These are phyloP conservation scores for Argentina anserina DNA, from an alignment of 306 rosid species.

Conservation along the genomic window DNA sequence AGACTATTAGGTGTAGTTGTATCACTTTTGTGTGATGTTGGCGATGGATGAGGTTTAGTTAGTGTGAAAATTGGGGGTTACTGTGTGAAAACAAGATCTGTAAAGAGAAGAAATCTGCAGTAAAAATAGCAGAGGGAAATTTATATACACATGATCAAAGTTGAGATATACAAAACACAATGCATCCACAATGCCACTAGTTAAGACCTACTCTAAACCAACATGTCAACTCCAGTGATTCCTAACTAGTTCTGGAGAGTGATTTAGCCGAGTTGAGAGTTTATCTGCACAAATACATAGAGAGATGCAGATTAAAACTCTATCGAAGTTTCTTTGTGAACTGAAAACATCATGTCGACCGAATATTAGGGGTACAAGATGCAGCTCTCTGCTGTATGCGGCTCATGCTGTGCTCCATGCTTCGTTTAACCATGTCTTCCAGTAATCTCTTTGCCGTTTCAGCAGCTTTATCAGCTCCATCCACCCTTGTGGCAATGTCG, in stretches of 20 bases:
- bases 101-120: slow-evolving; percentile 15
- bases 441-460: slow-evolving; percentile 66
- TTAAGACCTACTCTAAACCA: slow-evolving; percentile 17
- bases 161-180: slow-evolving; percentile 21
- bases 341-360: slow-evolving; percentile 30
- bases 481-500: slow-evolving; percentile 68
- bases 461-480: slow-evolving; percentile 78
- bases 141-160: slow-evolving; percentile 30
- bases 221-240: slow-evolving; percentile 39
- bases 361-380: slow-evolving; percentile 46
- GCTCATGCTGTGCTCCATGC: slow-evolving; percentile 64
- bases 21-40: not conserved
- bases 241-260: slow-evolving; percentile 27
- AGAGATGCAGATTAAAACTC: slow-evolving; percentile 42
- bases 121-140: slow-evolving; percentile 23
- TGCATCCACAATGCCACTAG: slow-evolving; percentile 26
- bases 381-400: slow-evolving; percentile 47
- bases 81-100: not conserved
- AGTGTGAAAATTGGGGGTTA: not conserved
- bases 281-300: slow-evolving; percentile 36
- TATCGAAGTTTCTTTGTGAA: slow-evolving; percentile 4
- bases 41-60: not conserved
- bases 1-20: not conserved
- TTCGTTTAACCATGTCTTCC: slow-evolving; percentile 81
- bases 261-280: slow-evolving; percentile 26